Percentiles rank a stretch among this genome's conserved stretches.
Conservation (phyloP, 1,284 basidiomycete genomes). For the Cystobasidiaceae sp. region DNA sequence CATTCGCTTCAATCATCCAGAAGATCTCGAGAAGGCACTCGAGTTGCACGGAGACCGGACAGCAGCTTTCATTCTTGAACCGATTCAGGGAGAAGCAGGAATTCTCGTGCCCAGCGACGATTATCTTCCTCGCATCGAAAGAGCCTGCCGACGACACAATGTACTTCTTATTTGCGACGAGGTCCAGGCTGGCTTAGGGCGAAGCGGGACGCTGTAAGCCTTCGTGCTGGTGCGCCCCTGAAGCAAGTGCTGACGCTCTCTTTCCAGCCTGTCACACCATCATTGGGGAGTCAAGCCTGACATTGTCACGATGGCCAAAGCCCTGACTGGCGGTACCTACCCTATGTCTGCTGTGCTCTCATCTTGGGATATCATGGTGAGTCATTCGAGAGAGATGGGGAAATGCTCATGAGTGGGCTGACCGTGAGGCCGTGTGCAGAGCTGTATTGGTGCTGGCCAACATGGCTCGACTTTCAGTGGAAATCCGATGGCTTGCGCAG, state of each 20-base stretch:
- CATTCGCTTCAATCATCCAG: slow-evolving; percentile 75
- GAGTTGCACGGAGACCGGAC: slow-evolving; percentile 74
- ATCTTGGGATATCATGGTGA: slow-evolving; percentile 80
- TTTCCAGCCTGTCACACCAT: slow-evolving; percentile 68
- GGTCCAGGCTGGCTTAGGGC: slow-evolving; percentile 85
- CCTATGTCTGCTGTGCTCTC: slow-evolving; percentile 92
- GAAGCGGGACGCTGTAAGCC: slow-evolving; percentile 71
- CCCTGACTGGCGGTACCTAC: slow-evolving; percentile 91
- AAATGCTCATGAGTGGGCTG: not conserved
- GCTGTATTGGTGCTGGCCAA: not conserved
- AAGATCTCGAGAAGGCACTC: slow-evolving; percentile 75
- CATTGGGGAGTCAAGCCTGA: slow-evolving; percentile 79
- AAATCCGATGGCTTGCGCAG: slow-evolving; percentile 94
- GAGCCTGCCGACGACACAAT: slow-evolving; percentile 86
- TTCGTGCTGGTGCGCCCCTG: no score
- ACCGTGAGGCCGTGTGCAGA: not conserved
- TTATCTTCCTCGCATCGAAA: slow-evolving; percentile 71
- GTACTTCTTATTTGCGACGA: slow-evolving; percentile 92
- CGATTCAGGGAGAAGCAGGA: slow-evolving; percentile 77
- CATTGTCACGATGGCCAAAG: slow-evolving; percentile 89
- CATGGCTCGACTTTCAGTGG: slow-evolving; percentile 50
- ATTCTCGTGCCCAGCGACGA: slow-evolving; percentile 86
- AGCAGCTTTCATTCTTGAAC: slow-evolving; percentile 92
- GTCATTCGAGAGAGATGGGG: not conserved
- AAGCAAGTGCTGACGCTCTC: no score